Evolutionary conservation across 257 asterid genomes (phyloP), one percentile per base, ranked within the genome.

Genomic region (Cordia subcordata): DNA sequence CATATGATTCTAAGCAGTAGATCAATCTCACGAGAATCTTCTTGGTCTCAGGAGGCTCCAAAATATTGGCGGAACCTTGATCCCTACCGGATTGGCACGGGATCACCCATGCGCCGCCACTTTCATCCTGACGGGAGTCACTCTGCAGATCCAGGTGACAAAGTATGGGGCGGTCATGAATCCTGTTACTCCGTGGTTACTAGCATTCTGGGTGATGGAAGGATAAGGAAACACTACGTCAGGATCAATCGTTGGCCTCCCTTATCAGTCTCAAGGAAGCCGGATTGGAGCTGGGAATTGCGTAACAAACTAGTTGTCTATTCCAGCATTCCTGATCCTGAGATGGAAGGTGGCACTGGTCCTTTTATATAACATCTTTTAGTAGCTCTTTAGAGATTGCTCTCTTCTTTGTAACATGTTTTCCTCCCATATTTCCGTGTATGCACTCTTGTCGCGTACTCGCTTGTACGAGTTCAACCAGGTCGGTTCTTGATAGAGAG

Each of bases 141-240:
- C 58, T 77, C 82, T 4, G 93, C 90, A 0, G 97, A 79, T 53
- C 59, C 75, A 6, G 80, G 61, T 35, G 97, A 90, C 77, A 38
- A 17, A 58, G 87, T 82, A 19, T 90, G 96, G 97, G 97, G 96
- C 4, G 97, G 97, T 45, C 97, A 90, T 13, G 96, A 90, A 60
- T 79, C 93, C 5, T 81, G 93, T 33, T 87, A 72, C 78, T 79
- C 84, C 44, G 63, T 80, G 9, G 94, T 90, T 18, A 90, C 97
- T 0, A 83, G 97, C 17, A 46, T 84, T 38, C 62, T 84, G 27
- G 71, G 69, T 8, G 78, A 74, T 38, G 88, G 90, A 53, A 75
- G 73, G 68, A 79, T 90, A 15, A 72, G 97, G 39, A 75, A 78
- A 23, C 94, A 90, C 70, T 90, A 86, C 23, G 92, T 90, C 22